Base-by-base conservation (phyloP, 192 early-diverging fungal genomes). In the Mortierella alpina region DNA sequence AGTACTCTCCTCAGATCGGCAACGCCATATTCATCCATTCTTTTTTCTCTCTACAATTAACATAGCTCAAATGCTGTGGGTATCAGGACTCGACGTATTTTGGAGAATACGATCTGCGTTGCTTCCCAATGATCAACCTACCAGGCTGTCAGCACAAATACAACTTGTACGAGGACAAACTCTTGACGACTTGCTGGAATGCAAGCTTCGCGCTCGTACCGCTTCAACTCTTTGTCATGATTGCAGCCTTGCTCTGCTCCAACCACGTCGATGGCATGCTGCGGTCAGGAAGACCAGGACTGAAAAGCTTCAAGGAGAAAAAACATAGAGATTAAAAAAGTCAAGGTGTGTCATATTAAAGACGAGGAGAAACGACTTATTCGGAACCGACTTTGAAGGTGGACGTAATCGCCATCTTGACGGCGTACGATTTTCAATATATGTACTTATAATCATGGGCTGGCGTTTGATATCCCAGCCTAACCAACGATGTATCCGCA, bases 51-150 rank as follows among this genome's bases (percentile, higher is more conserved):
- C 31, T 31, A 31, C 31, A 31, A 31, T 31, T 31, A 31, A 31
- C 31, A 31, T 31, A 86, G 84, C 53, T 86, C 15, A 75, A 66
- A 45, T 86, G 84, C 53, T 86, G 84, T 75, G 84, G 84, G n/a
- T 83, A 63, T 61, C 66, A 73, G 44, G 68, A 67, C 52, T 23
- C 84, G 0, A 71, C 46, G 17, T 74, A 65, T 44, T 75, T 70
- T 59, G 84, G 66, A 10, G 71, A 62, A 0, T 86, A 86, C 65
- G 82, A 77, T 46, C 6, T 68, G 56, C 67, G 73, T 5, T 83
- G 84, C 49, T 86, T 83, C 57, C 69, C 84, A n/a, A 66, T 77
- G 60, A 83, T 73, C 1, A 49, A 62, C 18, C 50, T 86, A 50
- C 84, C 84, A 22, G 82, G 77, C 1, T 86, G 84, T 51, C 70